Evolutionary conservation across 2,329 filamentous ascomycete species (phyloP).

Genomic region (Colletotrichum paranaense): DNA sequence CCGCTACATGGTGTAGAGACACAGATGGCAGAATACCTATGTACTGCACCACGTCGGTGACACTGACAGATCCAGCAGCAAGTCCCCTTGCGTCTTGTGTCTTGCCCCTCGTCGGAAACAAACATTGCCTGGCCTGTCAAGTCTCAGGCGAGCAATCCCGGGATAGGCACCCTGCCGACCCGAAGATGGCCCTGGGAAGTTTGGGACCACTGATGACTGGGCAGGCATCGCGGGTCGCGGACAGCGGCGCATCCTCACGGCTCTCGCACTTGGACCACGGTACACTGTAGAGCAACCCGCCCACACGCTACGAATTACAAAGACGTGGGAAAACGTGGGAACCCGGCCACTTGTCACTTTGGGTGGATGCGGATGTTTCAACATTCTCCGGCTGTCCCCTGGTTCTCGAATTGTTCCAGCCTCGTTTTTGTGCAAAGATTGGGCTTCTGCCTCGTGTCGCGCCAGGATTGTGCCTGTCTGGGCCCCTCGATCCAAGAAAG

Average conservation of each 20-base stretch:
- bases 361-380: slow-evolving; percentile 27
- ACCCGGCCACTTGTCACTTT: slow-evolving; percentile 25
- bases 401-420: slow-evolving; percentile 25
- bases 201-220: not conserved
- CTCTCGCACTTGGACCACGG: not conserved
- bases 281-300: not conserved
- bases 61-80: not conserved
- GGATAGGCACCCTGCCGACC: slow-evolving; percentile 22
- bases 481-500: not conserved
- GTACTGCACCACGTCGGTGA: not conserved
- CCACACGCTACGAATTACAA: not conserved
- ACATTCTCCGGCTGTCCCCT: slow-evolving; percentile 21
- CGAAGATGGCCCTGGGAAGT: not conserved
- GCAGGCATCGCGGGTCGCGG: not conserved
- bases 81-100: not conserved
- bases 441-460: slow-evolving; percentile 18
- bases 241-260: not conserved
- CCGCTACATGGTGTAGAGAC: not conserved
- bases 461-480: slow-evolving; percentile 15
- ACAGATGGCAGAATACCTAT: not conserved
- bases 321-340: slow-evolving; percentile 30
- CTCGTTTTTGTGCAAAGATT: not conserved
- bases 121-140: slow-evolving; percentile 23
- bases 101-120: slow-evolving; percentile 19
- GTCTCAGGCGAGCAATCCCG: slow-evolving; percentile 19